These are phyloP conservation scores for Flaveria robusta DNA, from an alignment of 129 eudicot genomes.

Conservation along the genomic window DNA sequence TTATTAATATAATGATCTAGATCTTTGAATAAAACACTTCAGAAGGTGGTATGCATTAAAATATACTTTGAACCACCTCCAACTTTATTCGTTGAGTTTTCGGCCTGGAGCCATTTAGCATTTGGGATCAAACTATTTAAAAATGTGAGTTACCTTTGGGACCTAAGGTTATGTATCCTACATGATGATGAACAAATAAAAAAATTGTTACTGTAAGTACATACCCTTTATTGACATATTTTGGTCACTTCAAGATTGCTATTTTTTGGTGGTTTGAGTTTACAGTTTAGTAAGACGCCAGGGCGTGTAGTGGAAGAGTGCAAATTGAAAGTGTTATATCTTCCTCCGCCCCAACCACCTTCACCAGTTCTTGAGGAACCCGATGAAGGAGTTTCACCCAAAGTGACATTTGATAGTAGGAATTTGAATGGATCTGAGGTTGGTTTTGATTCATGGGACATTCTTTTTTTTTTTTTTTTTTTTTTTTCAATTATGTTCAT, in stretches of 20 bases:
- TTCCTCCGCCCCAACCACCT: conserved; percentile 70
- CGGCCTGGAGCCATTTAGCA: neutral
- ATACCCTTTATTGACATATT: neutral
- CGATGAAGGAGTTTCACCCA: conserved; percentile 72
- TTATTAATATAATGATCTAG: neutral
- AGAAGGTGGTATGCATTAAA: neutral
- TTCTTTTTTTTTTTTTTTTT: conserved; percentile 14
- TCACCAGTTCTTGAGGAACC: conserved; percentile 77
- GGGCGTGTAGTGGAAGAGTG: conserved; percentile 75
- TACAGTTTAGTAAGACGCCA: conserved; percentile 67
- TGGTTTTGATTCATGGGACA: conserved; percentile 13
- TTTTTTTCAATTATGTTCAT: conserved; percentile 1
- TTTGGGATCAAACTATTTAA: neutral
- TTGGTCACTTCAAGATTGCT: conserved; percentile 8
- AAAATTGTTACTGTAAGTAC: neutral
- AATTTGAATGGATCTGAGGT: conserved; percentile 48
- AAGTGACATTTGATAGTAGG: conserved; percentile 39
- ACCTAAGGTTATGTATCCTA: neutral
- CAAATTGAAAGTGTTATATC: conserved; percentile 76
- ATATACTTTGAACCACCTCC: neutral
- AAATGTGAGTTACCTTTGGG: neutral
- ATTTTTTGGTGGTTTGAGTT: conserved; percentile 20
- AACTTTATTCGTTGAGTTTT: neutral
- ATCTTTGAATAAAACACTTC: neutral
- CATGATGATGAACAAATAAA: neutral